Percentiles rank a stretch among this genome's conserved stretches.
Evolutionary conservation across 371 early-diverging fungal genomes (phyloP).

Genomic region (Coemansia sp.): DNA sequence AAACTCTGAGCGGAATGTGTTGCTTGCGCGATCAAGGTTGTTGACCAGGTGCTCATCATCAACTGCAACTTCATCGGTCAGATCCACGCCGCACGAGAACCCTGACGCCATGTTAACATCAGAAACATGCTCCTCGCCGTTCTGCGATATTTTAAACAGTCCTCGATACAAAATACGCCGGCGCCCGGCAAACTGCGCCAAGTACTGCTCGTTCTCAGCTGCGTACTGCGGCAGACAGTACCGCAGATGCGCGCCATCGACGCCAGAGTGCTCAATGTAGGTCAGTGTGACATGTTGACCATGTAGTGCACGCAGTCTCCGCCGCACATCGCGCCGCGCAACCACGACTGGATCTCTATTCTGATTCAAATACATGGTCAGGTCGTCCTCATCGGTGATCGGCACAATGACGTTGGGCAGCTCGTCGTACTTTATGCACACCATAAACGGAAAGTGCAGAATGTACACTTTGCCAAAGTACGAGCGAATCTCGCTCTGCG

Average conservation of each 20-base stretch:
- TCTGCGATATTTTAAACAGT: slow-evolving; percentile 52
- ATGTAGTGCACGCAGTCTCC: slow-evolving; percentile 57
- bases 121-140: slow-evolving; percentile 20
- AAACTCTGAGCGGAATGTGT: slow-evolving; percentile 41
- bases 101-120: slow-evolving; percentile 58
- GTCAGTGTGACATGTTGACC: slow-evolving; percentile 58
- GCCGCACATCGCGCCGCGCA: slow-evolving; percentile 53
- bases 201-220: slow-evolving; percentile 40
- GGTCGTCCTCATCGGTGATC: slow-evolving; percentile 53
- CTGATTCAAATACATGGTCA: slow-evolving; percentile 55
- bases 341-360: slow-evolving; percentile 54
- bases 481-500: slow-evolving; percentile 51
- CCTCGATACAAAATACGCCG: slow-evolving; percentile 57
- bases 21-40: slow-evolving; percentile 27
- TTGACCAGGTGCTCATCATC: slow-evolving; percentile 45
- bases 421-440: slow-evolving; percentile 64
- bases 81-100: slow-evolving; percentile 48
- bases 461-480: slow-evolving; percentile 61
- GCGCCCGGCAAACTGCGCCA: slow-evolving; percentile 47
- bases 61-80: slow-evolving; percentile 33
- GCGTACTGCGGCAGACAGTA: slow-evolving; percentile 44
- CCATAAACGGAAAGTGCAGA: slow-evolving; percentile 61
- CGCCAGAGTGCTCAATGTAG: slow-evolving; percentile 46
- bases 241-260: slow-evolving; percentile 20
- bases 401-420: slow-evolving; percentile 54